phyloP scores from a whole-genome alignment of 768 basidiomycete genomes.

The Pleurotus eryngii region DNA sequence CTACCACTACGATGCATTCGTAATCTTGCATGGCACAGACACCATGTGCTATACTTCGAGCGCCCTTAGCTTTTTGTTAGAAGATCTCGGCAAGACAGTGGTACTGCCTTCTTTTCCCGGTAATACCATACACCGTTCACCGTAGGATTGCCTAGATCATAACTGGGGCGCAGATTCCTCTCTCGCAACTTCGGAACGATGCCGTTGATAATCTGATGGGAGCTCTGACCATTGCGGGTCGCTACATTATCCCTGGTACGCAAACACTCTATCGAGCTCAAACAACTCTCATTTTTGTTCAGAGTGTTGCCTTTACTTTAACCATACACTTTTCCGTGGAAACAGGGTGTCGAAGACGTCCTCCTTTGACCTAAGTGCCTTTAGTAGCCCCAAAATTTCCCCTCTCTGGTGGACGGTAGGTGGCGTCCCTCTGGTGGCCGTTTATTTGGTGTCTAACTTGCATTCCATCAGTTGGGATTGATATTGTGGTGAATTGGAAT shows the following conservation, averaged over 20 bases:
- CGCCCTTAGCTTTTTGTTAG: constrained; percentile 85
- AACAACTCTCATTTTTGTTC: constrained; percentile 1
- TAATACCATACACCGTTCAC: background rate
- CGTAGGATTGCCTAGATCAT: constrained; percentile 54
- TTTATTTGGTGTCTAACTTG: constrained; percentile 8
- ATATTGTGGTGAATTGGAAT: constrained; percentile 87
- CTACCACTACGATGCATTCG: constrained; percentile 88
- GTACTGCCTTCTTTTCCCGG: constrained; percentile 33
- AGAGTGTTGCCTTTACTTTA: constrained; percentile 90
- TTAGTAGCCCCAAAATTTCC: constrained; percentile 82
- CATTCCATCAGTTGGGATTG: constrained; percentile 68
- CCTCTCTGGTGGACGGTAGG: constrained; percentile 74
- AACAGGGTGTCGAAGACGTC: constrained; percentile 82
- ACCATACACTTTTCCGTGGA: constrained; percentile 83
- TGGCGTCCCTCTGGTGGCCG: background rate
- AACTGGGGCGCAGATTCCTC: constrained; percentile 91
- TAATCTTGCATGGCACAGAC: constrained; percentile 88
- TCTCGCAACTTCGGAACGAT: constrained; percentile 90
- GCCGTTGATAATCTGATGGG: constrained; percentile 92
- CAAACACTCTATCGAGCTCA: background rate
- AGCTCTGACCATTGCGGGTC: constrained; percentile 83
- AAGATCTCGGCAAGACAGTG: constrained; percentile 91
- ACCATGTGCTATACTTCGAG: constrained; percentile 90
- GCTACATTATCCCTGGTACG: constrained; percentile 86
- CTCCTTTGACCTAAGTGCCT: constrained; percentile 80